A percentile compares a stretch with the other conserved stretches of the same genome.
These are phyloP conservation scores for Phlyctochytrium planicorne DNA, from an alignment of 192 early-diverging fungal genomes.

Conservation along the genomic window DNA sequence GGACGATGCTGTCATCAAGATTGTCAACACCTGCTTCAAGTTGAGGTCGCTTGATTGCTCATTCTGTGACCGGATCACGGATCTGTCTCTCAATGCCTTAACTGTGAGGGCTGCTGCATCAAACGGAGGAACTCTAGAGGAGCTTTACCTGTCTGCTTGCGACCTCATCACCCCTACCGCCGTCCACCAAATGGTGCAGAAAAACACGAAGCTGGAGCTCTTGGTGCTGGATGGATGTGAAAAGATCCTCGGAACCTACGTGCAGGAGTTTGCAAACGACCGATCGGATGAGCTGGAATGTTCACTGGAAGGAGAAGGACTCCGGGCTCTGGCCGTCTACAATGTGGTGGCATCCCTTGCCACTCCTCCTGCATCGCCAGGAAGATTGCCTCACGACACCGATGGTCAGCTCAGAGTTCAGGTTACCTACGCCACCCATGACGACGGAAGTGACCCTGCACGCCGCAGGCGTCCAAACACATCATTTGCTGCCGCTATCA, in stretches of 20 bases:
- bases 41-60: slow-evolving; percentile 41
- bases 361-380: slow-evolving; percentile 35
- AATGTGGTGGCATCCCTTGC: slow-evolving; percentile 9
- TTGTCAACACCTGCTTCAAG: slow-evolving; percentile 35
- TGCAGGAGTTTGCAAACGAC: slow-evolving; percentile 38
- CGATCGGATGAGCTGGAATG: slow-evolving; percentile 46
- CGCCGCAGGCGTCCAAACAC: not conserved
- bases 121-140: slow-evolving; percentile 31
- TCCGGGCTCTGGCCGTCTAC: slow-evolving; percentile 20
- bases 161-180: slow-evolving; percentile 40
- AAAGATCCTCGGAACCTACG: slow-evolving; percentile 30
- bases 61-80: slow-evolving; percentile 50
- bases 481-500: not conserved
- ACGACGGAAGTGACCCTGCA: not conserved
- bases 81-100: slow-evolving; percentile 40
- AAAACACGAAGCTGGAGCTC: slow-evolving; percentile 33
- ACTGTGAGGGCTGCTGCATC: slow-evolving; percentile 25
- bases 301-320: slow-evolving; percentile 34
- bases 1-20: slow-evolving; percentile 41
- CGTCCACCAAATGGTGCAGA: slow-evolving; percentile 43
- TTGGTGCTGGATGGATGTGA: slow-evolving; percentile 56
- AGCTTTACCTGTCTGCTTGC: slow-evolving; percentile 46
- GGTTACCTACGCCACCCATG: slow-evolving; percentile 26
- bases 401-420: slow-evolving; percentile 23
- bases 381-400: not conserved